Percentiles rank a stretch among this genome's conserved stretches.
These are phyloP conservation scores for Eutrema japonicum DNA, from an alignment of 345 rosid species.

Conservation along the genomic window DNA sequence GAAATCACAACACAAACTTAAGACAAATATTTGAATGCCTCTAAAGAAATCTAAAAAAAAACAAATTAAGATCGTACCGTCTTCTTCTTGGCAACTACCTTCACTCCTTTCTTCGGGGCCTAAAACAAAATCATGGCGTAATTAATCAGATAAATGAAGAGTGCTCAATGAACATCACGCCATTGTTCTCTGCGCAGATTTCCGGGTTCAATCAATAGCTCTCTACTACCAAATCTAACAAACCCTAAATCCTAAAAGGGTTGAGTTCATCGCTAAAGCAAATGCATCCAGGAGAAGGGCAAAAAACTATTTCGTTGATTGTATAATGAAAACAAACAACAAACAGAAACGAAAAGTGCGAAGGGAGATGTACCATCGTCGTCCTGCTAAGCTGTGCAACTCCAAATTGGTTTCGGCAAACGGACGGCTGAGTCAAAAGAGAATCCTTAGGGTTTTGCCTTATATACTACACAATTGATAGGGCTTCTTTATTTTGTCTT, in stretches of 20 bases:
- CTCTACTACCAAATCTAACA: constrained; percentile 7
- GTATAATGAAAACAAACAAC: not conserved
- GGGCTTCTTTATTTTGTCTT: constrained; percentile 31
- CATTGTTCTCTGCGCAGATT: not conserved
- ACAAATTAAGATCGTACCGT: constrained; percentile 33
- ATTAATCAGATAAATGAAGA: not conserved
- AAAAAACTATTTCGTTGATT: not conserved
- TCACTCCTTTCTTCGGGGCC: constrained; percentile 64
- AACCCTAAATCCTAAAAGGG: constrained; percentile 10
- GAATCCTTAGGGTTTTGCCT: constrained; percentile 23
- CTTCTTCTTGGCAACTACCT: constrained; percentile 60
- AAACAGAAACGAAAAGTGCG: not conserved
- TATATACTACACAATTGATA: constrained; percentile 18
- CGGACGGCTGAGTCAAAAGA: constrained; percentile 37
- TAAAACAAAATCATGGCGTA: constrained; percentile 14
- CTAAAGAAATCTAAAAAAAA: not conserved
- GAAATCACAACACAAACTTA: not conserved
- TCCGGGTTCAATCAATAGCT: not conserved
- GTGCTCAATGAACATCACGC: not conserved
- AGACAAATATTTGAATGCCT: not conserved
- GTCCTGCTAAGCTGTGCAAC: constrained; percentile 9
- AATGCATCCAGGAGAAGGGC: not conserved
- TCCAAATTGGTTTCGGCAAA: constrained; percentile 29
- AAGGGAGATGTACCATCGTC: constrained; percentile 33
- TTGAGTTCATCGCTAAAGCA: not conserved